A percentile compares a stretch with the other conserved stretches of the same genome.
These are phyloP conservation scores for Phytophthora vignae DNA, from an alignment of 352 stramenopile genomes.

Conservation along the genomic window DNA sequence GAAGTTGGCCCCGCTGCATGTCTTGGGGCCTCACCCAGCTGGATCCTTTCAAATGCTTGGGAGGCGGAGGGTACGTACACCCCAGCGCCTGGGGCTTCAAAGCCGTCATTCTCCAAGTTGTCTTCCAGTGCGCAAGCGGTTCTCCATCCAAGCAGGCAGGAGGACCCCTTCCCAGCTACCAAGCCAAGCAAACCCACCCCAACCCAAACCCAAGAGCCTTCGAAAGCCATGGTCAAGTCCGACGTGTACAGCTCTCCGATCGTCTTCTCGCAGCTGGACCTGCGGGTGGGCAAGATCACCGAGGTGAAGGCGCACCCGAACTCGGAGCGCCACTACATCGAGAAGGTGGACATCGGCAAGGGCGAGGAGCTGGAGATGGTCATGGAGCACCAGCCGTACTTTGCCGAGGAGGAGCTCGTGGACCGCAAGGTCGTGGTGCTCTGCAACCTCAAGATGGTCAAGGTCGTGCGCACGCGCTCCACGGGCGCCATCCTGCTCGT, in stretches of 20 bases:
- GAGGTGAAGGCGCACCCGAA: slow-evolving; percentile 73
- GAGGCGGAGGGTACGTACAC: slow-evolving; percentile 25
- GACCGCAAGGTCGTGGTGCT: slow-evolving; percentile 76
- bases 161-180: slow-evolving; percentile 4
- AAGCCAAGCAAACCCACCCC: slow-evolving; percentile 10
- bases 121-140: slow-evolving; percentile 47
- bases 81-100: not conserved
- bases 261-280: slow-evolving; percentile 71
- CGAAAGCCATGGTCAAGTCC: slow-evolving; percentile 71
- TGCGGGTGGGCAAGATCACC: slow-evolving; percentile 76
- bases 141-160: slow-evolving; percentile 22
- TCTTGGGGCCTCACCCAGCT: slow-evolving; percentile 31
- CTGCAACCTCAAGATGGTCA: slow-evolving; percentile 83
- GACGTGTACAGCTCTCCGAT: slow-evolving; percentile 82
- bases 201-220: not conserved
- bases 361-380: slow-evolving; percentile 80
- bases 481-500: slow-evolving; percentile 68
- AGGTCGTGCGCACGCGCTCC: slow-evolving; percentile 70
- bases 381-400: slow-evolving; percentile 79
- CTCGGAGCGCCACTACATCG: slow-evolving; percentile 78
- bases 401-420: slow-evolving; percentile 78
- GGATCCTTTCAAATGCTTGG: slow-evolving; percentile 27
- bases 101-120: slow-evolving; percentile 62
- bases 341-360: slow-evolving; percentile 82
- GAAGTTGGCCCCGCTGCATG: slow-evolving; percentile 44